A percentile compares a stretch with the other conserved stretches of the same genome.
phyloP scores from a whole-genome alignment of 2,329 filamentous ascomycete species.

The Lachnellula subtilissima region DNA sequence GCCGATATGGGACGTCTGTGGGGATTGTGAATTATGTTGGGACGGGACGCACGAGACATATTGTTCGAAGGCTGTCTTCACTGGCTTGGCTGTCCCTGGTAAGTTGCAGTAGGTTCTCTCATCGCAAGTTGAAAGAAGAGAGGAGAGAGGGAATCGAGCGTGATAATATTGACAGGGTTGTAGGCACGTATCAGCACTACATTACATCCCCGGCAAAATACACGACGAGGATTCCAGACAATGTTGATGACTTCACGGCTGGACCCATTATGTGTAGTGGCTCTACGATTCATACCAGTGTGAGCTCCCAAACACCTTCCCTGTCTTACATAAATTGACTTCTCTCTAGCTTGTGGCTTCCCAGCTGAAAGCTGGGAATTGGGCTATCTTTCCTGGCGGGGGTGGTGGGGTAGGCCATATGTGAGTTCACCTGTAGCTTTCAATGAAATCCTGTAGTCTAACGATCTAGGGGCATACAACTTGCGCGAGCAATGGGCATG shows the following conservation, averaged over 20 bases:
- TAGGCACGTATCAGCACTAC: constrained; percentile 11
- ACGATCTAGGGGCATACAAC: constrained; percentile 17
- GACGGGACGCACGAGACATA: constrained; percentile 2
- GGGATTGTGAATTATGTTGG: constrained; percentile 23
- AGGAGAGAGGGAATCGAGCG: neutral
- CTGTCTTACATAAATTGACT: neutral
- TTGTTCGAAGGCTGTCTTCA: constrained; percentile 1
- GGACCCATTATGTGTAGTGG: constrained; percentile 10
- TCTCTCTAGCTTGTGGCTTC: neutral
- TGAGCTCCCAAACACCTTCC: neutral
- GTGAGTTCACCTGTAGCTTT: neutral
- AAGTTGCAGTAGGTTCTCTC: neutral
- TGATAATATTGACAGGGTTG: neutral
- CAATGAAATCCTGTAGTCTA: neutral
- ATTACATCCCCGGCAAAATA: constrained; percentile 6
- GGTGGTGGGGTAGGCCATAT: neutral
- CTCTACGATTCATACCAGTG: constrained; percentile 4
- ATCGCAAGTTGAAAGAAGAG: too few species aligned
- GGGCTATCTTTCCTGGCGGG: neutral
- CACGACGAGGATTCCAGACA: constrained; percentile 7
- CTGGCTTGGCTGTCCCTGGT: neutral
- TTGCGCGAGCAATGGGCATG: constrained; percentile 11
- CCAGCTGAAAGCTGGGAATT: neutral
- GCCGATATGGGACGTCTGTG: constrained; percentile 1
- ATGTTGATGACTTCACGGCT: constrained; percentile 8